phyloP scores from a whole-genome alignment of 495 filamentous ascomycete species.

The Venustampulla echinocandica region DNA sequence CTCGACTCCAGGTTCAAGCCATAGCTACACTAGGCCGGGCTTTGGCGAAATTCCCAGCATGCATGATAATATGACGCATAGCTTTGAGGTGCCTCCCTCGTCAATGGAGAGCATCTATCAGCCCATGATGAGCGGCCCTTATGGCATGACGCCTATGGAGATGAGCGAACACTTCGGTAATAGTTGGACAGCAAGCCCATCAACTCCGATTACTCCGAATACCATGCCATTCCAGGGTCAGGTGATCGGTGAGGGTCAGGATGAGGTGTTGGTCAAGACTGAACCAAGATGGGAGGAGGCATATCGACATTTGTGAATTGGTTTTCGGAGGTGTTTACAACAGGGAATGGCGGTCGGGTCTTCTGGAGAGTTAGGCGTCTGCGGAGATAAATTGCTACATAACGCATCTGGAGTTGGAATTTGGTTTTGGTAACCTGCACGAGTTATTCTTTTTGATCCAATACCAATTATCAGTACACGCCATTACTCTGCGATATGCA shows the following conservation, averaged over 20 bases:
- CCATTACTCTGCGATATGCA: too few relatives aligned
- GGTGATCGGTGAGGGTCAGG: not conserved
- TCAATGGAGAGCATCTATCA: not conserved
- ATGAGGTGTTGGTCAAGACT: conserved; percentile 17
- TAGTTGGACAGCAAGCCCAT: not conserved
- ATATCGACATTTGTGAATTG: conserved; percentile 5
- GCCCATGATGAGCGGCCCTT: too few relatives aligned
- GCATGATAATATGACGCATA: not conserved
- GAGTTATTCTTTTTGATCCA: too few relatives aligned
- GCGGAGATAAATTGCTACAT: too few relatives aligned
- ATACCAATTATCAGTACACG: too few relatives aligned
- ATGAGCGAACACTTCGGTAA: not conserved
- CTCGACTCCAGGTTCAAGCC: not conserved
- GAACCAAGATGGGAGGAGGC: conserved; percentile 20
- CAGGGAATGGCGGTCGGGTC: too few relatives aligned
- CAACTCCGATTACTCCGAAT: not conserved
- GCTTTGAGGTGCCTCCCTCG: not conserved
- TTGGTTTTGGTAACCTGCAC: too few relatives aligned
- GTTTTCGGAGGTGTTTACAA: not conserved
- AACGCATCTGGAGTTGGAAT: too few relatives aligned
- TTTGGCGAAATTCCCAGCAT: not conserved
- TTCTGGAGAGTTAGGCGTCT: too few relatives aligned
- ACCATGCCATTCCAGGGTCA: too few relatives aligned
- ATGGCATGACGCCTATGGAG: not conserved
- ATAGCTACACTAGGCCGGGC: not conserved